A percentile compares a stretch with the other conserved stretches of the same genome.
Conservation (phyloP, 345 rosid genomes). For the Eucalyptus pauciflora region DNA sequence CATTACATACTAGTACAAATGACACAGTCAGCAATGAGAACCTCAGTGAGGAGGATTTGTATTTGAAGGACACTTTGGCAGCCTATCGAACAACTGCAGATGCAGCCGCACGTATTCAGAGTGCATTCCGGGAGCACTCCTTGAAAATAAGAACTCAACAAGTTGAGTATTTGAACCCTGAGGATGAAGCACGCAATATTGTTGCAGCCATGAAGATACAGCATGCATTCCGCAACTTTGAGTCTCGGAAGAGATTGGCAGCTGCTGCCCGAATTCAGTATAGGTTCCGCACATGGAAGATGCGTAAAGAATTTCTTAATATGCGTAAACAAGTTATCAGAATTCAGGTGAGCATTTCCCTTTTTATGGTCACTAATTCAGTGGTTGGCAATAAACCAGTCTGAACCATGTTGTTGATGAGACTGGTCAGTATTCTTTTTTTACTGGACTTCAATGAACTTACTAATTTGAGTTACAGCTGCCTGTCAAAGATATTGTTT, state of each 20-base stretch:
- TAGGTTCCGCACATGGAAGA: slow-evolving; percentile 86
- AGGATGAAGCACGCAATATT: slow-evolving; percentile 61
- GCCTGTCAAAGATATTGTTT: background rate
- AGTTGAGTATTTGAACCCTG: slow-evolving; percentile 28
- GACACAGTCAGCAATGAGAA: slow-evolving; percentile 18
- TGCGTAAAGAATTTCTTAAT: slow-evolving; percentile 53
- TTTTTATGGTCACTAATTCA: background rate
- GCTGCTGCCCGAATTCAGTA: slow-evolving; percentile 83
- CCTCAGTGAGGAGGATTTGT: slow-evolving; percentile 48
- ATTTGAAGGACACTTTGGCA: slow-evolving; percentile 62
- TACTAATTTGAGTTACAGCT: background rate
- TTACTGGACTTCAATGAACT: background rate
- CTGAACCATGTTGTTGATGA: background rate
- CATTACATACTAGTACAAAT: slow-evolving; percentile 32
- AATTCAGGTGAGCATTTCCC: slow-evolving; percentile 56
- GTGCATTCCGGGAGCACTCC: slow-evolving; percentile 79
- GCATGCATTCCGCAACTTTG: slow-evolving; percentile 78
- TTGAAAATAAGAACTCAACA: slow-evolving; percentile 40
- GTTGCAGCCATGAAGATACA: slow-evolving; percentile 95
- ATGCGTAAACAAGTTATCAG: slow-evolving; percentile 66
- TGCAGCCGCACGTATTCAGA: slow-evolving; percentile 87
- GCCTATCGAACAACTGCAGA: slow-evolving; percentile 86
- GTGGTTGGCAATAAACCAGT: background rate
- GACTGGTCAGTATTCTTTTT: background rate
- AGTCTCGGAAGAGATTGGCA: slow-evolving; percentile 51